phyloP scores from a whole-genome alignment of 2,329 filamentous ascomycete genomes.

The Colletotrichum sp. region DNA sequence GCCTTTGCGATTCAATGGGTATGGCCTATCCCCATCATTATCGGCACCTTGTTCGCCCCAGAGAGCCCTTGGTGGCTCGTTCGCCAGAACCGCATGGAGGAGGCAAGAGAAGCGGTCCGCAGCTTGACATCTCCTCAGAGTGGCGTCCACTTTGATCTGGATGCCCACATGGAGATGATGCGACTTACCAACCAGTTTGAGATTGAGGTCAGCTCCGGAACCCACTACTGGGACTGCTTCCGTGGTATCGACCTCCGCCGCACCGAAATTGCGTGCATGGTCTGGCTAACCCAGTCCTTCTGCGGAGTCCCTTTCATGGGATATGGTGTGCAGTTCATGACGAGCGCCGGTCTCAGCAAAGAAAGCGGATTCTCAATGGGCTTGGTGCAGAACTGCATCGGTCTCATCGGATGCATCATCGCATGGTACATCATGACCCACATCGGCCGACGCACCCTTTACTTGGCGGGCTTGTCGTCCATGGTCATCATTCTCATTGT shows the following conservation, averaged over 20 bases:
- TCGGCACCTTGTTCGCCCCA: constrained; percentile 22
- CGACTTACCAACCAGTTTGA: constrained; percentile 34
- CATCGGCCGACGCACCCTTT: constrained; percentile 43
- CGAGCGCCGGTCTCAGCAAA: constrained; percentile 29
- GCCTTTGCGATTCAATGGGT: constrained; percentile 36
- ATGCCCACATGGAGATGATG: constrained; percentile 26
- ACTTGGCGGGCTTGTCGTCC: constrained; percentile 40
- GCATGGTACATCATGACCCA: constrained; percentile 44
- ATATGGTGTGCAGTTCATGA: constrained; percentile 18
- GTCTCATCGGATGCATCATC: constrained; percentile 45
- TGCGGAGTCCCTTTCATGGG: constrained; percentile 25
- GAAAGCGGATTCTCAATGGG: constrained; percentile 38
- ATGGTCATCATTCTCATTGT: constrained; percentile 42
- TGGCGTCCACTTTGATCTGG: constrained; percentile 23
- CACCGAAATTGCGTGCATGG: constrained; percentile 31
- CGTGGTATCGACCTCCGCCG: constrained; percentile 28
- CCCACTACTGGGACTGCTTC: constrained; percentile 23
- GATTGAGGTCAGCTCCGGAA: constrained; percentile 27
- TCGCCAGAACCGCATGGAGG: constrained; percentile 24
- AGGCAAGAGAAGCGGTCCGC: constrained; percentile 20
- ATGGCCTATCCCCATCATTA: constrained; percentile 23
- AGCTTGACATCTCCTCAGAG: constrained; percentile 21
- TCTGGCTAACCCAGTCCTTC: constrained; percentile 30
- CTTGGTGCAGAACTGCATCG: constrained; percentile 45
- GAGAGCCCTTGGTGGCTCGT: constrained; percentile 31